Base-by-base conservation (phyloP, 1,284 basidiomycete species). In the Acaromyces ingoldii region DNA sequence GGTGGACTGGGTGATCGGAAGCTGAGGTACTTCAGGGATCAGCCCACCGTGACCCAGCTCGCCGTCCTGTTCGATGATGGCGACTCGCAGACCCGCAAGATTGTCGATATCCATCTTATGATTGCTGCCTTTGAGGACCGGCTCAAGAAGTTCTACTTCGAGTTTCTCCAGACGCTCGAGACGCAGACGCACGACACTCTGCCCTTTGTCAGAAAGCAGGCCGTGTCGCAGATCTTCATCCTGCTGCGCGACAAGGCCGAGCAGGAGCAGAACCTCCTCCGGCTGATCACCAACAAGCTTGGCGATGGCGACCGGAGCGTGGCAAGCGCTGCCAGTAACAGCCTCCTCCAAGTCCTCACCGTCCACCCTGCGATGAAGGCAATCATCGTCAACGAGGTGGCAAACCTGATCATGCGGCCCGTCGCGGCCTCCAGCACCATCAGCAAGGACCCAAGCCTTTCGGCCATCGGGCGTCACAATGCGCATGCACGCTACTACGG, bases 81-180 rank as follows among this genome's bases (percentile, higher is more conserved):
- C 15, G 24, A 49, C 15, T 45, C 47, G n/a, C 64, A 63, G 54
- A 30, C 43, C 17, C 17, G 57, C 60, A 25, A 40, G 28, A 19
- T 40, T n/a, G 45, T 58, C 15, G 69, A 93, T 57, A 80, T 83
- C 40, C 84, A 89, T 73, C 77, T 96, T 0, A 70, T 91, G 9
- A 60, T 88, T 2, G 98, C 87, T 85, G 86, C 87, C 58, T 98
- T 93, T 74, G 95, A 99, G 75, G 92, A 98, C 70, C 92, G 89
- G 85, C 78, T 97, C 51, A 99, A 99, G 78, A 91, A 91, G 67
- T 96, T 87, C 77, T 97, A 95, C 80, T 97, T 95, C 78, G 85
- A 85, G 15, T 79, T 97, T 40, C 82, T 99, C 6, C 88, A 95
- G 74, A 83, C 89, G 36, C 83, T 98, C 34, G 93, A 98, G 86